Evolutionary conservation across 208 protist genomes (phyloP).

Genomic region (Trypanosoma mega): DNA sequence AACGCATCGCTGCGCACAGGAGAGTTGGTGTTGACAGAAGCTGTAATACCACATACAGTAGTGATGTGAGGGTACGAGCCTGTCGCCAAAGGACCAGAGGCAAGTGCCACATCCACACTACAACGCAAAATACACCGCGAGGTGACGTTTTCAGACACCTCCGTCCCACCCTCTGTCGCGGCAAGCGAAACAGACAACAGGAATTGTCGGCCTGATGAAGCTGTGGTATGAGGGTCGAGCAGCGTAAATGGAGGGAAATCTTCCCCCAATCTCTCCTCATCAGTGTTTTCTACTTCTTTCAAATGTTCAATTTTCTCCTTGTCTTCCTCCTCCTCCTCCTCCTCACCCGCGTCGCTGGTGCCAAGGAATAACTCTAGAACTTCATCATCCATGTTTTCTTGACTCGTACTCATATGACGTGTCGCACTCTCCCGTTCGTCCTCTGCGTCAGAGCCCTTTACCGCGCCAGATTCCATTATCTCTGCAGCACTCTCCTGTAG

Average conservation of each 20-base stretch:
- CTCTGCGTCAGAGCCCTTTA: background rate
- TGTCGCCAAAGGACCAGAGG: background rate
- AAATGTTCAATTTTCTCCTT: too few relatives aligned
- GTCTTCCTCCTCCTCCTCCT: background rate
- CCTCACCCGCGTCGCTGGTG: background rate
- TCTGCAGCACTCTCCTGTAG: too few relatives aligned
- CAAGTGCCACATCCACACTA: slow-evolving; percentile 9
- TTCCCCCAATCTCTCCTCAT: too few relatives aligned
- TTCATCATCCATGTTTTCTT: background rate
- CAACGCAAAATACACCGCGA: slow-evolving; percentile 1
- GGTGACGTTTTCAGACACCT: too few relatives aligned
- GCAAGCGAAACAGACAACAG: too few relatives aligned
- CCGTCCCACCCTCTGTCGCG: too few relatives aligned
- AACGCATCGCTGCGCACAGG: slow-evolving; percentile 4
- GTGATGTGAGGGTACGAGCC: slow-evolving; percentile 7
- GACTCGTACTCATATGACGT: background rate
- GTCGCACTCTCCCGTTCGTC: background rate
- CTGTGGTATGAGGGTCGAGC: too few relatives aligned
- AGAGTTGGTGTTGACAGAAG: background rate
- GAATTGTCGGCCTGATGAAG: too few relatives aligned
- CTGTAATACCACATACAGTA: too few relatives aligned
- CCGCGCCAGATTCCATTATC: background rate
- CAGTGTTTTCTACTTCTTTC: too few relatives aligned
- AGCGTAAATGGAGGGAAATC: too few relatives aligned
- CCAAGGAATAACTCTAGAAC: slow-evolving; percentile 24